phyloP scores from a whole-genome alignment of 352 stramenopile genomes.

The Phytopythium helicoides region DNA sequence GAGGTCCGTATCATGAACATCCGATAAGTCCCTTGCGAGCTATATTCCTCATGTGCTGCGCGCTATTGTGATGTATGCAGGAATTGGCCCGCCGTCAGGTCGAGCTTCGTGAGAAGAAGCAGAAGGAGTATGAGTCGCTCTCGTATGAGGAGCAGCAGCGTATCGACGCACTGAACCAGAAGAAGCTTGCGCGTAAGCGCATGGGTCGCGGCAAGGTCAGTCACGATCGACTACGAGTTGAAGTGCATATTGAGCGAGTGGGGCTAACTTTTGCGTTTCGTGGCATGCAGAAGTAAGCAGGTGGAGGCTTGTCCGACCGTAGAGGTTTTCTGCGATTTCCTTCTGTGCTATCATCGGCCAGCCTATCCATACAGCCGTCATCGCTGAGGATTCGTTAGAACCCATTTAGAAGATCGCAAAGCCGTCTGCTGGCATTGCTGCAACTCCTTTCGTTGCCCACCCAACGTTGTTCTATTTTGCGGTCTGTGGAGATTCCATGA shows the following conservation, averaged over 20 bases:
- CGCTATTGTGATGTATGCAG: conserved; percentile 20
- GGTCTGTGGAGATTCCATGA: too few relatives aligned
- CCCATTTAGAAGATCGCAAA: too few relatives aligned
- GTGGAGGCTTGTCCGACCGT: too few relatives aligned
- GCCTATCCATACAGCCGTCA: too few relatives aligned
- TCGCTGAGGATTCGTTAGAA: too few relatives aligned
- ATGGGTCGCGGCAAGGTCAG: conserved; percentile 50
- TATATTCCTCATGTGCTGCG: too few relatives aligned
- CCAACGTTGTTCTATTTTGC: too few relatives aligned
- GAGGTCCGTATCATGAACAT: conserved; percentile 17
- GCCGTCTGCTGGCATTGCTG: too few relatives aligned
- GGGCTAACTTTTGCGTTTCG: background rate
- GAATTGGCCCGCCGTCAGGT: conserved; percentile 42
- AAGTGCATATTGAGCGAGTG: background rate
- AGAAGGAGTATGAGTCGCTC: conserved; percentile 71
- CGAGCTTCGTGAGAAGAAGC: conserved; percentile 74
- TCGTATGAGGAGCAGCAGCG: conserved; percentile 84
- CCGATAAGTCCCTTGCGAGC: conserved; percentile 2
- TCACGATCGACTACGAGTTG: background rate
- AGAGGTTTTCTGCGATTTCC: too few relatives aligned
- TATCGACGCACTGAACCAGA: conserved; percentile 68
- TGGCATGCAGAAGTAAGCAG: conserved; percentile 21
- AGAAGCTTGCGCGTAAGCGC: conserved; percentile 68
- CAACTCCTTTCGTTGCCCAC: too few relatives aligned
- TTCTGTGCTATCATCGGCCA: too few relatives aligned